Conservation (phyloP, 768 basidiomycete genomes). For the Pisolithus microcarpus region DNA sequence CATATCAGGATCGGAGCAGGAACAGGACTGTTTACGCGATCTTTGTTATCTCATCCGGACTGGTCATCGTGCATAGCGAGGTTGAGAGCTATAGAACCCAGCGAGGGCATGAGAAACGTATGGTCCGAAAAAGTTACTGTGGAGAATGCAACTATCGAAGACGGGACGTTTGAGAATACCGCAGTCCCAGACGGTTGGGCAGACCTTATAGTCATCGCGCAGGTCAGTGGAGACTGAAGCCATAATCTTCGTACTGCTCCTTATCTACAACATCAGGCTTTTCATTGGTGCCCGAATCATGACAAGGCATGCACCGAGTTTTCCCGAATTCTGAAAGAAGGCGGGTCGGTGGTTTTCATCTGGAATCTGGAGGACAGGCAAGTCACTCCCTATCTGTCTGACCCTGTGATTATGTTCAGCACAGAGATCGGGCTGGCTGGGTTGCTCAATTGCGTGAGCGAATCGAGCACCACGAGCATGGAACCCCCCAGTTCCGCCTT, state of each 20-base stretch:
- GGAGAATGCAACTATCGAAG: slow-evolving; percentile 41
- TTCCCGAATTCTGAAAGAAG: slow-evolving; percentile 69
- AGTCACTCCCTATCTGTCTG: slow-evolving; percentile 2
- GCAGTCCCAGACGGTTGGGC: slow-evolving; percentile 62
- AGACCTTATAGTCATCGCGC: slow-evolving; percentile 71
- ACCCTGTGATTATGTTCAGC: neutral
- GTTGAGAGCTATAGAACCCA: slow-evolving; percentile 75
- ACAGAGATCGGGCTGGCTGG: slow-evolving; percentile 60
- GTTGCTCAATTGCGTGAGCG: slow-evolving; percentile 63
- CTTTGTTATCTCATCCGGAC: slow-evolving; percentile 58
- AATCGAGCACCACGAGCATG: slow-evolving; percentile 61
- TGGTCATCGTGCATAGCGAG: slow-evolving; percentile 44
- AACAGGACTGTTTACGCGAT: slow-evolving; percentile 85
- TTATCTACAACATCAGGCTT: slow-evolving; percentile 49
- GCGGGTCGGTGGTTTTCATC: slow-evolving; percentile 63
- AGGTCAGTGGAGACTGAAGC: slow-evolving; percentile 35
- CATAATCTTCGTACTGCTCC: neutral
- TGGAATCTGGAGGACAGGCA: slow-evolving; percentile 92
- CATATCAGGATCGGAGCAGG: slow-evolving; percentile 66
- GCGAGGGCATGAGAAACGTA: slow-evolving; percentile 73
- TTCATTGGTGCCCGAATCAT: slow-evolving; percentile 88
- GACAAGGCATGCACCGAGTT: slow-evolving; percentile 69
- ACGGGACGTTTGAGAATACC: slow-evolving; percentile 64
- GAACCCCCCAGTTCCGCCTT: slow-evolving; percentile 77
- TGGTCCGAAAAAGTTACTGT: slow-evolving; percentile 56